These are phyloP conservation scores for Candida adriatica DNA, from an alignment of 805 yeast species.

Conservation along the genomic window DNA sequence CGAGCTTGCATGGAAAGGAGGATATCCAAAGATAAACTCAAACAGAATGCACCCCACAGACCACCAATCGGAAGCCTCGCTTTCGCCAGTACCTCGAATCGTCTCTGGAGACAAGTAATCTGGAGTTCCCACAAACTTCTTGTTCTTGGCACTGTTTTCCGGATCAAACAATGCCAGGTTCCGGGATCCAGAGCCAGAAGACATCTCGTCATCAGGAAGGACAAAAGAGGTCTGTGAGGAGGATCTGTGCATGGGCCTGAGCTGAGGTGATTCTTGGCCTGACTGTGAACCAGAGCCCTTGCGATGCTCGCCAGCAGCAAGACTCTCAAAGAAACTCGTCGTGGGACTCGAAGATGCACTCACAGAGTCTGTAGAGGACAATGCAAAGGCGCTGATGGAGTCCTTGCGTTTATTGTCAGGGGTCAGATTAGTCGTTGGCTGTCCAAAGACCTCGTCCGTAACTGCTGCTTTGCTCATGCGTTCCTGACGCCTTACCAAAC, in stretches of 20 bases:
- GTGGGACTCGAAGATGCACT: slow-evolving; percentile 25
- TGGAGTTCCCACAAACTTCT: slow-evolving; percentile 91
- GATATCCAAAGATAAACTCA: slow-evolving; percentile 87
- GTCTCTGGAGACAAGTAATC: slow-evolving; percentile 98
- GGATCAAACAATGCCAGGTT: slow-evolving; percentile 74
- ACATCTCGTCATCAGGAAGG: slow-evolving; percentile 41
- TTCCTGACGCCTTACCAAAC: slow-evolving; percentile 76
- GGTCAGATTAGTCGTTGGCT: slow-evolving; percentile 9
- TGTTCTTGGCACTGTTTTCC: slow-evolving; percentile 42
- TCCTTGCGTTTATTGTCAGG: slow-evolving; percentile 9
- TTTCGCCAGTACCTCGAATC: slow-evolving; percentile 76
- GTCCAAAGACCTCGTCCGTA: slow-evolving; percentile 20
- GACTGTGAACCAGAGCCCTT: slow-evolving; percentile 8
- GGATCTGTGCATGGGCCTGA: slow-evolving; percentile 42
- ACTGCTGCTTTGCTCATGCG: slow-evolving; percentile 12
- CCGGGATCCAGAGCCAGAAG: slow-evolving; percentile 16
- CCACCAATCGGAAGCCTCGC: slow-evolving; percentile 95
- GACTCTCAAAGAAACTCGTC: slow-evolving; percentile 24
- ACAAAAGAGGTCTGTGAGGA: slow-evolving; percentile 54
- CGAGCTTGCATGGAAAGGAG: slow-evolving; percentile 84
- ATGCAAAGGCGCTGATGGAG: slow-evolving; percentile 17
- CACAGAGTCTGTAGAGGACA: slow-evolving; percentile 13
- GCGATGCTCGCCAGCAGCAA: slow-evolving; percentile 14
- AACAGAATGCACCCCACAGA: slow-evolving; percentile 92
- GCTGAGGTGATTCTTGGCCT: slow-evolving; percentile 36